Base-by-base conservation (phyloP, 371 early-diverging fungal genomes). In the Coemansia sp. region DNA sequence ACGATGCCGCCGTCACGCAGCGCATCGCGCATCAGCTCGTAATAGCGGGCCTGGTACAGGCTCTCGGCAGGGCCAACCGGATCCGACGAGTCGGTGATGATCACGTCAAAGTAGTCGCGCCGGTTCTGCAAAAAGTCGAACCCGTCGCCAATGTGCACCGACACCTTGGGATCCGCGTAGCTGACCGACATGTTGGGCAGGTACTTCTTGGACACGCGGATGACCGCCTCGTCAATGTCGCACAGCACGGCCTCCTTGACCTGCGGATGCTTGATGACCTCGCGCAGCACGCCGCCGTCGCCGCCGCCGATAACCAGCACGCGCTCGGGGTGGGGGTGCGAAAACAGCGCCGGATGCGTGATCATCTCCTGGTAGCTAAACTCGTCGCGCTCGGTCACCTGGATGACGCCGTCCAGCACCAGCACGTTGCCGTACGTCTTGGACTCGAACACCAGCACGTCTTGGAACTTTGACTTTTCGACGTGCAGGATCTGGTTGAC, bases 351-450 rank as follows among this genome's bases (percentile, higher is more conserved):
- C 55, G 94, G 82, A 71, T 96, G 94, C 56, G 96, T 91, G 81
- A 96, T 95, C 96, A 96, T 96, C 84, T 98, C 98, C 82, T 98
- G 97, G 83, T 96, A 96, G 53, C 96, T 86, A 79, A 95, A 95
- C 82, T 98, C 98, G 82, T 98, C 98, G 76, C 94, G 89, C 83
- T 98, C 98, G 60, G 97, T 96, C 60, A 88, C 87, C 81, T 98
- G 97, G 80, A 98, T 94, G 51, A 94, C 97, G 68, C 95, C 95
- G 74, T 98, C 98, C 57, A 98, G 89, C 45, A 95, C 95, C 48
- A 98, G 85, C 32, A 96, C 96, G 77, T 91, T 94, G 65, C 98
- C 98, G 78, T 96, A 93, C 79, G 88, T 88, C 77, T 89, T 82
- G 49, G 93, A 93, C 78, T 93, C 83, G 83, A 98, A 98, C 39